phyloP scores from a whole-genome alignment of 495 filamentous ascomycete genomes.

The Penicillium samsonianum region DNA sequence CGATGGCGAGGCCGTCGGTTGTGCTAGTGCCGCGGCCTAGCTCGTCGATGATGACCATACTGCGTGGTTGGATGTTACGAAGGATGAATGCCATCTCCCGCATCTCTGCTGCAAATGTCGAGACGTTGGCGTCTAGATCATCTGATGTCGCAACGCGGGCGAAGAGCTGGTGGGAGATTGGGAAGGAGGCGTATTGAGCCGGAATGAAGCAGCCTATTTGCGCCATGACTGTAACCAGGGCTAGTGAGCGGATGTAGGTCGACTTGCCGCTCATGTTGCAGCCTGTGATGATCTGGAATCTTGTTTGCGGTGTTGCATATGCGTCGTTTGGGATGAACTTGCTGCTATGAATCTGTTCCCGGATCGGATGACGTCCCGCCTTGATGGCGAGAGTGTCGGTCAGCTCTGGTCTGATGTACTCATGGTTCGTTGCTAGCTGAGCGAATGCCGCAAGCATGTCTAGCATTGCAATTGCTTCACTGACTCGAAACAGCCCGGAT shows the following conservation, averaged over 20 bases:
- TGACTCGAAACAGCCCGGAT: slow-evolving; percentile 70
- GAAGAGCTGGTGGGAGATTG: slow-evolving; percentile 80
- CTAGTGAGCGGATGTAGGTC: slow-evolving; percentile 87
- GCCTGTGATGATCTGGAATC: slow-evolving; percentile 93
- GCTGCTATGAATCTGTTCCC: slow-evolving; percentile 66
- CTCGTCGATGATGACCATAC: slow-evolving; percentile 88
- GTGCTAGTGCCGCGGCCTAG: slow-evolving; percentile 90
- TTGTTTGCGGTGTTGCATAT: slow-evolving; percentile 71
- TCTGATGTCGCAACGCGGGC: slow-evolving; percentile 85
- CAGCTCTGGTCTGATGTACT: slow-evolving; percentile 80
- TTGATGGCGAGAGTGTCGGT: slow-evolving; percentile 76
- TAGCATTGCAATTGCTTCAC: slow-evolving; percentile 83
- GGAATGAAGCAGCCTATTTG: slow-evolving; percentile 93
- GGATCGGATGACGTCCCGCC: slow-evolving; percentile 78
- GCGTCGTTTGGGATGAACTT: slow-evolving; percentile 87
- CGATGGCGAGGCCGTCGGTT: slow-evolving; percentile 83
- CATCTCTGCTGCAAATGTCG: slow-evolving; percentile 95
- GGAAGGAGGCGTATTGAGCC: slow-evolving; percentile 77
- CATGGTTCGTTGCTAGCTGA: slow-evolving; percentile 70
- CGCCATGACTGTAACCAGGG: slow-evolving; percentile 85
- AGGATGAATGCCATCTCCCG: slow-evolving; percentile 92
- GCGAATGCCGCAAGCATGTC: slow-evolving; percentile 90
- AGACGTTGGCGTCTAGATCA: slow-evolving; percentile 86
- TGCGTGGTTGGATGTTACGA: slow-evolving; percentile 69
- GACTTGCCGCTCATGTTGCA: slow-evolving; percentile 99